Percentiles rank a stretch among this genome's conserved stretches.
phyloP scores from a whole-genome alignment of 225 moss, liverwort and hornwort species.

The Rhytidiadelphus loreus region DNA sequence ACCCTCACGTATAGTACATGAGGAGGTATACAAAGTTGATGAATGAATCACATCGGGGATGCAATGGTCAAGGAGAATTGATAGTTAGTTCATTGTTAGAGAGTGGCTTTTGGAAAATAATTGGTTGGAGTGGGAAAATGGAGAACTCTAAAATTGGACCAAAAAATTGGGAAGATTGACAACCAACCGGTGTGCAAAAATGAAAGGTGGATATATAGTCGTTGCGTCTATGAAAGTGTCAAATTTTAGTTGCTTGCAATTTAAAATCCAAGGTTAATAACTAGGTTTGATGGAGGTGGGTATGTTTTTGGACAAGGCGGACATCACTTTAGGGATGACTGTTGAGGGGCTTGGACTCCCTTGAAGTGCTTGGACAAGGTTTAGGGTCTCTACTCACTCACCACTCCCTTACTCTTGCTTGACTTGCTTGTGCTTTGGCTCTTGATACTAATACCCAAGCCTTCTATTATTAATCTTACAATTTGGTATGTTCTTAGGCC shows the following conservation, averaged over 20 bases:
- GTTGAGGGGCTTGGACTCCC: neutral
- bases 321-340: rapidly evolving
- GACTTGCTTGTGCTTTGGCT: rapidly evolving
- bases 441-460: rapidly evolving
- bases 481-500: neutral
- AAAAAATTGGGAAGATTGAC: rapidly evolving
- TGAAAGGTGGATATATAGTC: rapidly evolving
- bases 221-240: rapidly evolving
- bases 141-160: rapidly evolving
- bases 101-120: rapidly evolving
- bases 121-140: rapidly evolving
- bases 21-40: too few relatives aligned
- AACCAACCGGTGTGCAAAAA: rapidly evolving
- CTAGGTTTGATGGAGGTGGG: rapidly evolving
- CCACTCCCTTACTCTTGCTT: rapidly evolving
- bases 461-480: neutral
- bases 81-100: too few relatives aligned
- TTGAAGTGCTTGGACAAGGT: neutral
- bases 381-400: neutral
- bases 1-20: too few relatives aligned
- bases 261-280: neutral
- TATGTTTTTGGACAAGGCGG: too few relatives aligned
- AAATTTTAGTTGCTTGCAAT: rapidly evolving
- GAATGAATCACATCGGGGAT: too few relatives aligned
- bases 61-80: too few relatives aligned